Base-by-base conservation (phyloP, 352 stramenopile genomes). In the Phytophthora citrophthora region DNA sequence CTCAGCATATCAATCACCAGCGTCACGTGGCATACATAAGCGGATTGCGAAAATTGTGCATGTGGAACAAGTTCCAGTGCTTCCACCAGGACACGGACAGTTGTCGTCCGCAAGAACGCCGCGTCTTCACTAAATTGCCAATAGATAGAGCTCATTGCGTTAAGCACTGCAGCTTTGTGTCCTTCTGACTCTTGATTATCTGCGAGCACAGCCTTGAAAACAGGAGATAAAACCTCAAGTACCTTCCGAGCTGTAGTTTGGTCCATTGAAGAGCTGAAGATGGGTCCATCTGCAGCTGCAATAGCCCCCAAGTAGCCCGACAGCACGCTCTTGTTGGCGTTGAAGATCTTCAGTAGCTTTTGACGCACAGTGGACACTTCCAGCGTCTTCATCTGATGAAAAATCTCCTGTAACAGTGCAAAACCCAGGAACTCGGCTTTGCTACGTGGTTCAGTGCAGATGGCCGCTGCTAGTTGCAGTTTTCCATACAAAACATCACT, bases 371-470 rank as follows among this genome's bases (percentile, higher is more conserved):
- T 54, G 27, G 46, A 56, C 34, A 34, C 5, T 63, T 56, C n/a
- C 24, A 54, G 36, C 38, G 60, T 67, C 18, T 54, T 44, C 1
- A 67, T 23, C 13, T 56, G 13, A 1, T 56, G 15, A 26, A 80
- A 48, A 34, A 76, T 68, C n/a, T 67, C 53, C 26, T 76, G 41
- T 0, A 83, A 34, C 9, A 91, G 47, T 32, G 61, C 55, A 29
- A 78, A 80, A 18, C 78, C 80, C 2, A 91, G 59, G 38, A 70
- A 80, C 53, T 80, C 68, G 5, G 74, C 79, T 65, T 91, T 91
- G 58, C 58, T 71, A 5, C 43, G 47, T 18, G 83, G 78, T 26
- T 77, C 53, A 2, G 54, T 53, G 60, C 83, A 88, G 39, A 91
- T 76, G 2, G 70, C 51, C 3, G 71, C 74, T 11, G 70, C 59